These are phyloP conservation scores for Hyphopichia buzzinii DNA, from an alignment of 1,139 yeast genomes.

Conservation along the genomic window DNA sequence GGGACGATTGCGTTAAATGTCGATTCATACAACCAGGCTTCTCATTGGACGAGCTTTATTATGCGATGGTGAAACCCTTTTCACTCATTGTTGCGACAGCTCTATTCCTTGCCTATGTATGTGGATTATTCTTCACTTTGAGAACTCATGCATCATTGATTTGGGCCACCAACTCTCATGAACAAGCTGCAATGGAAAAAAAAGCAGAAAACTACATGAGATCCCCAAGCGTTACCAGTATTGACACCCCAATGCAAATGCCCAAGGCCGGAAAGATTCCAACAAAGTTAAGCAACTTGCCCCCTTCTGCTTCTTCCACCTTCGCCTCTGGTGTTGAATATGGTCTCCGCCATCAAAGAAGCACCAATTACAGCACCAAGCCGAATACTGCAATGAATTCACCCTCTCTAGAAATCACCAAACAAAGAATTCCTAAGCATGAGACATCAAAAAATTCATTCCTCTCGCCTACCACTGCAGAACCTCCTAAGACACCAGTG, in stretches of 20 bases:
- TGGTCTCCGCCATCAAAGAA: not conserved
- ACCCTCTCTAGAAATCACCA: conserved; percentile 21
- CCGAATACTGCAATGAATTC: conserved; percentile 11
- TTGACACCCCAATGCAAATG: conserved; percentile 19
- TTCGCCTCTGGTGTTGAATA: conserved; percentile 4
- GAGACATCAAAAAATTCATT: conserved; percentile 3
- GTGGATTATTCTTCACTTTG: conserved; percentile 89
- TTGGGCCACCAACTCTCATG: conserved; percentile 69
- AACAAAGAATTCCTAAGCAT: conserved; percentile 10
- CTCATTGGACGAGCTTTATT: conserved; percentile 62
- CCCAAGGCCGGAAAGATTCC: conserved; percentile 8
- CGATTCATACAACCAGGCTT: conserved; percentile 78
- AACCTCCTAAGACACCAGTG: conserved; percentile 5
- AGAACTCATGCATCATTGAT: conserved; percentile 95
- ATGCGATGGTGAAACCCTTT: conserved; percentile 71
- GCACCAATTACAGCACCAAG: conserved; percentile 5
- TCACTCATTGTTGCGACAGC: conserved; percentile 77
- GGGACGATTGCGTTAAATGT: conserved; percentile 62
- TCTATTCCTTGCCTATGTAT: conserved; percentile 79
- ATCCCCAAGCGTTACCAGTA: conserved; percentile 35
- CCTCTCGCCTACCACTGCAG: not conserved
- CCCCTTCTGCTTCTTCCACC: conserved; percentile 4
- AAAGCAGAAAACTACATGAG: conserved; percentile 22
- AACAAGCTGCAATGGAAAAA: conserved; percentile 16
- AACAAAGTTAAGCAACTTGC: conserved; percentile 4